Percentiles rank a stretch among this genome's conserved stretches.
Evolutionary conservation across 768 basidiomycete genomes (phyloP).

Genomic region (Tephrocybe sp.): DNA sequence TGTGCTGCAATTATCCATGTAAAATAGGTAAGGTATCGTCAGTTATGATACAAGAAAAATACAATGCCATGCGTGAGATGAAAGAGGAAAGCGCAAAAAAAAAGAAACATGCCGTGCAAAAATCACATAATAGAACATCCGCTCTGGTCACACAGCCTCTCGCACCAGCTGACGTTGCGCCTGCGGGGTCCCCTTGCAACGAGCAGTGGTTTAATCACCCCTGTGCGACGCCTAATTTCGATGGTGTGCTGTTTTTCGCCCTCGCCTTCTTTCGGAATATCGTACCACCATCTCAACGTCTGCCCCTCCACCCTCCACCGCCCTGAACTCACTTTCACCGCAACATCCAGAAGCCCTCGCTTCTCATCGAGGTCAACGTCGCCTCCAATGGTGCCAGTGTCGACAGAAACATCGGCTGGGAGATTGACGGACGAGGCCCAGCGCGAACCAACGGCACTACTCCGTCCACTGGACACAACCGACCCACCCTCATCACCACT

Average conservation of each 20-base stretch:
- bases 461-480: slow-evolving; percentile 8
- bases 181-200: neutral
- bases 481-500: slow-evolving; percentile 18
- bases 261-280: slow-evolving; percentile 34
- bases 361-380: neutral
- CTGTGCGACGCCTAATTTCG: slow-evolving; percentile 31
- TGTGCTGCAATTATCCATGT: neutral
- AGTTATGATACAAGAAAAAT: neutral
- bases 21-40: neutral
- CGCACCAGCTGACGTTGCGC: slow-evolving; percentile 15
- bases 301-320: slow-evolving; percentile 46
- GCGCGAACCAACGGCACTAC: slow-evolving; percentile 14
- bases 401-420: slow-evolving; percentile 3
- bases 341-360: slow-evolving; percentile 38
- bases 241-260: slow-evolving; percentile 33
- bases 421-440: slow-evolving; percentile 16
- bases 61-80: neutral
- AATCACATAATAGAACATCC: slow-evolving; percentile 24
- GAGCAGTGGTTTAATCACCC: slow-evolving; percentile 24
- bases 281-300: slow-evolving; percentile 54
- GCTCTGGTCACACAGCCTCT: slow-evolving; percentile 20
- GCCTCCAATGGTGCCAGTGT: neutral
- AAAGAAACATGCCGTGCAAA: neutral
- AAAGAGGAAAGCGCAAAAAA: neutral
- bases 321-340: slow-evolving; percentile 43